Percentiles rank a stretch among this genome's conserved stretches.
Conservation (phyloP, 2,329 filamentous ascomycete genomes). For the Neonectria faginata region DNA sequence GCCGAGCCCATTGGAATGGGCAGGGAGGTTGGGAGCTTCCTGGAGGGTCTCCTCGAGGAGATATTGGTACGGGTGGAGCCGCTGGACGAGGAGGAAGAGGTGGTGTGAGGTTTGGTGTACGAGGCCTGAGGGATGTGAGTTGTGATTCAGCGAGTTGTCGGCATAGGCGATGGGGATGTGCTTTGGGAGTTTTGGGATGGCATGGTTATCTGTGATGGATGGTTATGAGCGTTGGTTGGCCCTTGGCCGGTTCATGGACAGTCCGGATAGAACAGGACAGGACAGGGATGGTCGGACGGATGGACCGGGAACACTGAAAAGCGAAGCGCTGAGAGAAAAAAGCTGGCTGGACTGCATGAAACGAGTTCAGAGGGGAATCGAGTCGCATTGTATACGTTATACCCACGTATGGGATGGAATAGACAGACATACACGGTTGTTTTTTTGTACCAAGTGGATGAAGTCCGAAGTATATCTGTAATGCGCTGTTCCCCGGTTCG, state of each 20-base stretch:
- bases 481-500: background rate
- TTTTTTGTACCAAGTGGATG: background rate
- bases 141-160: conserved; percentile 19
- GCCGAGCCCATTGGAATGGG: conserved; percentile 93
- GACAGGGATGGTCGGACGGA: conserved; percentile 18
- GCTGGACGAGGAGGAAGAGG: conserved; percentile 75
- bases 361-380: background rate
- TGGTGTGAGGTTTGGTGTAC: conserved; percentile 33
- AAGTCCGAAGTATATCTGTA: background rate
- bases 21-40: conserved; percentile 85
- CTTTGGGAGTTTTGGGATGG: conserved; percentile 27
- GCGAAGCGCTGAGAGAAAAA: background rate
- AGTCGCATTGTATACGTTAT: background rate
- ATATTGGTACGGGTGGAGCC: conserved; percentile 92
- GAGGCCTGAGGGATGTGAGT: conserved; percentile 4
- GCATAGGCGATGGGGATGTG: conserved; percentile 15
- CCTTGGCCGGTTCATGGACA: conserved; percentile 5
- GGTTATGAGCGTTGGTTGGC: conserved; percentile 21
- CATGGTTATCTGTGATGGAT: conserved; percentile 23
- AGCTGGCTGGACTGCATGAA: background rate
- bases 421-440: background rate
- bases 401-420: conserved; percentile 1
- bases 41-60: conserved; percentile 94
- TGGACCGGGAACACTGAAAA: conserved; percentile 11
- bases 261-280: conserved; percentile 13